Evolutionary conservation across 176 grass and related monocot genomes (phyloP), one percentile per base, ranked within the genome.

Genomic region (Oryza glaberrima): DNA sequence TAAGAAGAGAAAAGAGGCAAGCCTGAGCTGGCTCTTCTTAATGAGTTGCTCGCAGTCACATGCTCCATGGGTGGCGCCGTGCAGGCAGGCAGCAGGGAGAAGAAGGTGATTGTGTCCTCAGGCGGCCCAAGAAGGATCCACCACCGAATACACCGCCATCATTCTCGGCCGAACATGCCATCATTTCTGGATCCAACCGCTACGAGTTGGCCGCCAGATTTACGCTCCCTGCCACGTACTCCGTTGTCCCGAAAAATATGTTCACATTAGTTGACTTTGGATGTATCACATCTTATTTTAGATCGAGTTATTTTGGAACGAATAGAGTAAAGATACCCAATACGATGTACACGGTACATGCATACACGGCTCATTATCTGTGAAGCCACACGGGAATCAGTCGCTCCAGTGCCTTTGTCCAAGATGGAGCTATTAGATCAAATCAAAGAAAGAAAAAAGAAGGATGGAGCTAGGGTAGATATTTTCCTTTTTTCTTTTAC

Each of bases 21-120:
- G 63, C 47, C 80, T 82, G 80, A 68, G 70, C 77, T 81, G 85
- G 85, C 32, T 67, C 66, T 86, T 38, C 13, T 58, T n/a, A 67
- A 79, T 65, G 54, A 79, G 68, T 25, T 64, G 84, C 61, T 51
- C 9, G 58, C 54, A 13, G 54, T 77, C 70, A 70, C 48, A 69
- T n/a, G 67, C 41, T 22, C 48, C 17, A 58, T 58, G 17, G 32
- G 51, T 66, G 70, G 28, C 73, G 12, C 17, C 19, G 19, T 15
- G 36, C 30, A 25, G 23, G 3, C 13, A 51, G 5, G 20, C 58
- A 61, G 58, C 7, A 10, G 8, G 17, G 20, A 23, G 58, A 22
- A 61, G 58, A 61, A 61, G 58, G 20, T 61, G 58, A 22, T 6
- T 61, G 7, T n/a, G 54, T 9, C 54, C 54, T n/a, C 2, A 43